Conservation (phyloP, 2,329 filamentous ascomycete species). For the Fusarium piperis region DNA sequence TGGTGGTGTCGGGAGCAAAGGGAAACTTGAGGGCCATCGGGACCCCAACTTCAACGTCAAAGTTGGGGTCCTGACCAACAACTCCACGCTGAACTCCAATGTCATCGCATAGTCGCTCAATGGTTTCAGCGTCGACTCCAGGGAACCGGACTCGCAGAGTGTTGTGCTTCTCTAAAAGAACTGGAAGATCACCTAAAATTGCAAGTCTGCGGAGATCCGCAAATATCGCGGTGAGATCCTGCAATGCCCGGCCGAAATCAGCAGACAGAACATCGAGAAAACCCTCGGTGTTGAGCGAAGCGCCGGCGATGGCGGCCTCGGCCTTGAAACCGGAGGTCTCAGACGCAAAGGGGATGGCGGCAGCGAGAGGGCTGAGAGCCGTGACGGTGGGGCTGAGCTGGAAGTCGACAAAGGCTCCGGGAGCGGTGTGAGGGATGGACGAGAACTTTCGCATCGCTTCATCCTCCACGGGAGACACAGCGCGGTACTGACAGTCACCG, state of each 20-base stretch:
- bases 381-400: constrained; percentile 89
- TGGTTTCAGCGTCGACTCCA: constrained; percentile 84
- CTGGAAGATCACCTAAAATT: constrained; percentile 82
- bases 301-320: constrained; percentile 53
- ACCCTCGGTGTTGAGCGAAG: constrained; percentile 81
- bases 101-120: constrained; percentile 86
- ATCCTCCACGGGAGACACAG: constrained; percentile 79
- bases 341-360: constrained; percentile 59
- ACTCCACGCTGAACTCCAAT: constrained; percentile 83
- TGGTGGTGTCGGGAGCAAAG: constrained; percentile 72
- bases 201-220: constrained; percentile 84
- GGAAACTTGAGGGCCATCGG: constrained; percentile 85
- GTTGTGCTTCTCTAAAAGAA: constrained; percentile 74
- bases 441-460: constrained; percentile 75
- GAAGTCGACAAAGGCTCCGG: constrained; percentile 91
- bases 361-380: constrained; percentile 78
- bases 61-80: constrained; percentile 80
- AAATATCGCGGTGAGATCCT: constrained; percentile 82
- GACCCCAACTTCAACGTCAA: constrained; percentile 72
- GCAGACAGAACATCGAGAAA: constrained; percentile 85
- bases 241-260: constrained; percentile 87
- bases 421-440: constrained; percentile 61
- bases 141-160: constrained; percentile 87
- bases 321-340: constrained; percentile 56
- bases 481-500: constrained; percentile 82